Base-by-base conservation (phyloP, 306 rosid species). In the Hippophae rhamnoides region DNA sequence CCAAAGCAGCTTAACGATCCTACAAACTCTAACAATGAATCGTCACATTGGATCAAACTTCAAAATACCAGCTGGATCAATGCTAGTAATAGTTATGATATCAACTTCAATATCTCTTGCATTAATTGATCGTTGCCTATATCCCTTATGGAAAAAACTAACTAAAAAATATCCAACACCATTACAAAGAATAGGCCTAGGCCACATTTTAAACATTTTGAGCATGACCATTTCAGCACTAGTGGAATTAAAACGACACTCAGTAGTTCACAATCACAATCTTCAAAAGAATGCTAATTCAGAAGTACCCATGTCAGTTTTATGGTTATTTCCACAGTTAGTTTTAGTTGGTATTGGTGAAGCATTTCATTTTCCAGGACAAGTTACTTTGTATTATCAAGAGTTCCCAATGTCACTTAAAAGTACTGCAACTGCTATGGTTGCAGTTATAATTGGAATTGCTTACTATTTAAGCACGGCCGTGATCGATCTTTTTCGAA, bases 361-460 rank as follows among this genome's bases (percentile, higher is more conserved):
- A 72, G 83, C 90, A 5, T 85, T 88, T 63, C 89, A 82, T 61
- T 78, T 80, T 58, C 94, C 84, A 1, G 87, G 72, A 27, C 94
- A 82, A 61, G 86, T 80, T 63, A 64, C 81, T 42, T 69, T 88
- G 31, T 88, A 78, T 44, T 88, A 80, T 49, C 89, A 87, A 55
- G 79, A 87, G 52, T 82, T 87, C 60, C 87, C 85, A 0, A 23
- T 31, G 13, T 71, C 94, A 10, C 50, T 84, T 2, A 10, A 54
- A 46, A 84, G 70, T 61, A 82, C 89, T 8, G 76, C 89, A 6
- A 84, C 84, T 0, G 78, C 96, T 5, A 74, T 84, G 89, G 73
- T 82, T 5, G 70, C 85, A 0, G 0, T 80, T 67, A 7, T 82
- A 3, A 25, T 82, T 5, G 93, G 76, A 6, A 71, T 82, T 9